Evolutionary conservation across 257 asterid species (phyloP).

Genomic region (Solanum chilense): DNA sequence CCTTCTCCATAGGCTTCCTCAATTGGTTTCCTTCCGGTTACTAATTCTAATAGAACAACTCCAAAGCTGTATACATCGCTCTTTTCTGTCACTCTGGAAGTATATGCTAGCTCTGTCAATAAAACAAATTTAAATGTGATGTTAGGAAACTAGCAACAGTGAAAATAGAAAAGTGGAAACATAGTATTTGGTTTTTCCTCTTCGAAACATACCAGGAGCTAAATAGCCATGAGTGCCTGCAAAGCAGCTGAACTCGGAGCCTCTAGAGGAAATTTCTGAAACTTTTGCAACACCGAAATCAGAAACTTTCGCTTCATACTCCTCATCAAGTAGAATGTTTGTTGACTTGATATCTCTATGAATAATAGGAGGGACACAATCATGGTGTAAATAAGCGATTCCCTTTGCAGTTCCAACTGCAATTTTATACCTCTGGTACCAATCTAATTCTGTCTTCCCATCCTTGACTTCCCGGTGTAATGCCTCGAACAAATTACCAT

Average conservation of each 20-base stretch:
- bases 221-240: neutral
- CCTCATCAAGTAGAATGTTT: conserved; percentile 4
- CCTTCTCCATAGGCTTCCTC: conserved; percentile 3
- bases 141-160: neutral
- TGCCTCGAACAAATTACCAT: conserved; percentile 1
- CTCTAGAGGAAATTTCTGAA: neutral
- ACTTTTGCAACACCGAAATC: conserved; percentile 5
- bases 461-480: neutral
- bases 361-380: neutral
- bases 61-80: conserved; percentile 7
- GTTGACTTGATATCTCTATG: conserved; percentile 6
- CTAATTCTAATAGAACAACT: conserved; percentile 8
- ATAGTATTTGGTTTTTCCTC: neutral
- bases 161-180: neutral
- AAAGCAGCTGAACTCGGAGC: neutral
- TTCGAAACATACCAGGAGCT: neutral
- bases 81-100: conserved; percentile 7
- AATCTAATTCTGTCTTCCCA: neutral
- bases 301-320: neutral
- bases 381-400: neutral
- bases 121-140: neutral
- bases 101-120: neutral
- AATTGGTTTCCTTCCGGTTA: conserved; percentile 1
- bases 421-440: neutral
- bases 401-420: conserved; percentile 2